Conservation (phyloP, 306 rosid species). For the Prunus persica region DNA sequence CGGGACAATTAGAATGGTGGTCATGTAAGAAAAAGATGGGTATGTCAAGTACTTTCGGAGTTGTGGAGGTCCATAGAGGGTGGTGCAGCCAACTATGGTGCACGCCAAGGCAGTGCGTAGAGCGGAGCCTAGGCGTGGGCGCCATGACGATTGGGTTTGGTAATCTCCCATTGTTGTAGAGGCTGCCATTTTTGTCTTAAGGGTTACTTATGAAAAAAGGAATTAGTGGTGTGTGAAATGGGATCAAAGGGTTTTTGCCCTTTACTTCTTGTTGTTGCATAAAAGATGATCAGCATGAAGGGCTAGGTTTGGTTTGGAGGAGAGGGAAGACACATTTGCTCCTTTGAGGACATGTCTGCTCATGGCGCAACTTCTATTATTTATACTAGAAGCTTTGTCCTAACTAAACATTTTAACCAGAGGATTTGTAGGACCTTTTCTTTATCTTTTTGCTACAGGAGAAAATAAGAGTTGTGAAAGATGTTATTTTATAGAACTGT, state of each 20-base stretch:
- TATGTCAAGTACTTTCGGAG: slow-evolving; percentile 39
- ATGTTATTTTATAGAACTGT: too few relatives aligned
- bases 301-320: not conserved
- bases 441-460: not conserved
- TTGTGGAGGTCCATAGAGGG: slow-evolving; percentile 44
- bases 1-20: slow-evolving; percentile 53
- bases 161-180: slow-evolving; percentile 1
- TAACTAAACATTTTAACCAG: not conserved
- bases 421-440: not conserved
- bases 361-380: not conserved
- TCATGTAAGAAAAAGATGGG: slow-evolving; percentile 59
- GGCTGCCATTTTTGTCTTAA: not conserved
- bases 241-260: not conserved
- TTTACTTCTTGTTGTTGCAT: not conserved
- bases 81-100: slow-evolving; percentile 49
- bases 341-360: not conserved
- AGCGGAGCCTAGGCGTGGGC: slow-evolving; percentile 41
- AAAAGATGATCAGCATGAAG: not conserved
- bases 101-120: slow-evolving; percentile 68
- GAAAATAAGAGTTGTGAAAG: not conserved
- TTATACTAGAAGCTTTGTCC: not conserved
- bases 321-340: not conserved
- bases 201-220: not conserved
- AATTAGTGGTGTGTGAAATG: not conserved
- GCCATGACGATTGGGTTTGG: slow-evolving; percentile 32